A percentile compares a stretch with the other conserved stretches of the same genome.
These are phyloP conservation scores for Heterobasidion parviporum DNA, from an alignment of 1,284 basidiomycete genomes.

Conservation along the genomic window DNA sequence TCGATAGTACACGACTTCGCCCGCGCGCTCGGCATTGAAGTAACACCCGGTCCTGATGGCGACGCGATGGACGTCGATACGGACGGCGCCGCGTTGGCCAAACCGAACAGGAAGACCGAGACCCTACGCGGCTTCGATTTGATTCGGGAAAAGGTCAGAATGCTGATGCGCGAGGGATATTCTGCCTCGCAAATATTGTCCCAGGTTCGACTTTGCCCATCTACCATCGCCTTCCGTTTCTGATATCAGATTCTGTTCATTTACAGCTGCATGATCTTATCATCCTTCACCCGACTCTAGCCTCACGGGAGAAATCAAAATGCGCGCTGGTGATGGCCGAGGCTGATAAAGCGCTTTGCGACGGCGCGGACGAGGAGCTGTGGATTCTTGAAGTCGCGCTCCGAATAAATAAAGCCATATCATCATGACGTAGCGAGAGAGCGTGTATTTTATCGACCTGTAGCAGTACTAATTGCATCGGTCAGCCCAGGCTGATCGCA, in stretches of 20 bases:
- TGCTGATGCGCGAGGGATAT: slow-evolving; percentile 82
- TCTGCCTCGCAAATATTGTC: slow-evolving; percentile 85
- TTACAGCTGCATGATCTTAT: slow-evolving; percentile 85
- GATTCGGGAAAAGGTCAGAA: slow-evolving; percentile 69
- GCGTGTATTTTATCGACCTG: neutral
- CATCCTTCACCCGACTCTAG: slow-evolving; percentile 74
- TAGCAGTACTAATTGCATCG: neutral
- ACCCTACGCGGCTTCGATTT: slow-evolving; percentile 48
- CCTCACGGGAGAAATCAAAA: slow-evolving; percentile 74
- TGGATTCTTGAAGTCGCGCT: slow-evolving; percentile 88
- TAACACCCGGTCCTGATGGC: slow-evolving; percentile 37
- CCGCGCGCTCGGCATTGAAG: slow-evolving; percentile 69
- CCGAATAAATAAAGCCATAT: slow-evolving; percentile 59
- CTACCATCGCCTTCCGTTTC: neutral
- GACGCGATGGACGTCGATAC: slow-evolving; percentile 27
- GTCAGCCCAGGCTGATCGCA: too few relatives aligned
- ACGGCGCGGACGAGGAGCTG: slow-evolving; percentile 97
- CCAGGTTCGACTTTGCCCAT: slow-evolving; percentile 52
- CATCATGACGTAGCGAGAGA: slow-evolving; percentile 3
- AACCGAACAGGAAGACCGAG: slow-evolving; percentile 5
- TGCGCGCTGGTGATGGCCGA: slow-evolving; percentile 87
- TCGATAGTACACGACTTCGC: slow-evolving; percentile 66
- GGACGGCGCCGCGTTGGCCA: slow-evolving; percentile 11
- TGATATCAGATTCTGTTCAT: slow-evolving; percentile 5
- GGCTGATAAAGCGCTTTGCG: slow-evolving; percentile 93